These are phyloP conservation scores for Kazachstania sp. DNA, from an alignment of 1,139 yeast species.

Conservation along the genomic window DNA sequence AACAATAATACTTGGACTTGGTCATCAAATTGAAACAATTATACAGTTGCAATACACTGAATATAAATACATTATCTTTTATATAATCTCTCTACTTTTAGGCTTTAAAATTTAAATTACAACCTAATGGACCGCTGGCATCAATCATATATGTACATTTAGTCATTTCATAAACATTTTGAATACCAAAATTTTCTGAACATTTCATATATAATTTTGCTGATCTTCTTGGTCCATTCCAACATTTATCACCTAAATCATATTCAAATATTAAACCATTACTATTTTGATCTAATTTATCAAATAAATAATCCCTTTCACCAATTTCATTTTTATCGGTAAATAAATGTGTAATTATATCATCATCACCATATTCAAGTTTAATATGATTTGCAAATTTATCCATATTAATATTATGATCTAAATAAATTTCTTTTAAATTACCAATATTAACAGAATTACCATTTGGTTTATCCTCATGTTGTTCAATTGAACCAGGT, in stretches of 20 bases:
- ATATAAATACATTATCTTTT: too few species aligned
- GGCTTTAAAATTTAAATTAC: constrained; percentile 31
- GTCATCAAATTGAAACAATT: too few species aligned
- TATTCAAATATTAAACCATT: constrained; percentile 39
- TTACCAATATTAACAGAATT: constrained; percentile 21
- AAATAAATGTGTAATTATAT: constrained; percentile 20
- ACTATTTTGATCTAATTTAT: constrained; percentile 25
- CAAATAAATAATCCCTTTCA: constrained; percentile 22
- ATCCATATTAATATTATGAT: constrained; percentile 10
- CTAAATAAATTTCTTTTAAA: constrained; percentile 13
- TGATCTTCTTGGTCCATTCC: constrained; percentile 88
- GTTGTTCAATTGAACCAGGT: constrained; percentile 17
- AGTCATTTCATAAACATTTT: constrained; percentile 76
- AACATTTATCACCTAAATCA: constrained; percentile 71
- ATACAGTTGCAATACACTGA: too few species aligned
- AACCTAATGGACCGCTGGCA: constrained; percentile 63
- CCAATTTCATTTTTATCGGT: constrained; percentile 22
- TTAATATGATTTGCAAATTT: constrained; percentile 19
- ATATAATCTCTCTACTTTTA: too few species aligned
- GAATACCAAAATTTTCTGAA: constrained; percentile 47
- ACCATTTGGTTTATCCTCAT: constrained; percentile 17
- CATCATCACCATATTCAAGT: constrained; percentile 17
- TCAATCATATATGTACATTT: constrained; percentile 70
- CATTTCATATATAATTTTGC: constrained; percentile 61
- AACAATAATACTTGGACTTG: too few species aligned